phyloP scores from a whole-genome alignment of 345 rosid genomes.

The Eucalyptus cloeziana region DNA sequence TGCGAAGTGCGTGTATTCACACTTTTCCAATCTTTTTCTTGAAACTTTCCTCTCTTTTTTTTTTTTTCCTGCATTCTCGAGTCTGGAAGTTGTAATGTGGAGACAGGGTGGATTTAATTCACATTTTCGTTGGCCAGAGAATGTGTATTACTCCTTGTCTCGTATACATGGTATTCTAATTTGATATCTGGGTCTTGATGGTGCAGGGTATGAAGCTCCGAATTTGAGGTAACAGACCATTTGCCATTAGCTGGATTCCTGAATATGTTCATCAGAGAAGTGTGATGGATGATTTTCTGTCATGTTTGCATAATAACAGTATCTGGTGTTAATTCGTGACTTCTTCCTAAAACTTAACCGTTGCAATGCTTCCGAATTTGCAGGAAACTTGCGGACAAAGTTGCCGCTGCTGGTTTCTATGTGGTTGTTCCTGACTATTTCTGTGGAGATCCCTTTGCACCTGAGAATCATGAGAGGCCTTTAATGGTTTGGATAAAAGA shows the following conservation, averaged over 20 bases:
- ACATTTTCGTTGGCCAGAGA: background rate
- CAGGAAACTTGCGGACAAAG: conserved; percentile 73
- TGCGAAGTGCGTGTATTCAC: background rate
- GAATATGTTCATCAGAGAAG: background rate
- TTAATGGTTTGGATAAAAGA: conserved; percentile 43
- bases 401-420: conserved; percentile 59
- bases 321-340: background rate
- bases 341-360: background rate
- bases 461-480: conserved; percentile 25
- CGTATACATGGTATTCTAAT: background rate
- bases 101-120: background rate
- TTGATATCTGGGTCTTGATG: background rate
- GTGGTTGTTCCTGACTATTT: conserved; percentile 67
- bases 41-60: background rate
- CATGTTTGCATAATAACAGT: background rate
- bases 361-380: background rate
- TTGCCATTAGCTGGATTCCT: background rate
- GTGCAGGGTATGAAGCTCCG: conserved; percentile 79
- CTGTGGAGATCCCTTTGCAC: conserved; percentile 43
- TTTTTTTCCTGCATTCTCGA: background rate
- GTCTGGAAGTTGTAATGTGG: background rate
- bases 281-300: background rate
- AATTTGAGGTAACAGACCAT: conserved; percentile 41
- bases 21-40: background rate
- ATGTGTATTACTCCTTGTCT: background rate